Evolutionary conservation across 169 alveolate genomes (phyloP), one percentile per base, ranked within the genome.

Genomic region (Fabrea salina): DNA sequence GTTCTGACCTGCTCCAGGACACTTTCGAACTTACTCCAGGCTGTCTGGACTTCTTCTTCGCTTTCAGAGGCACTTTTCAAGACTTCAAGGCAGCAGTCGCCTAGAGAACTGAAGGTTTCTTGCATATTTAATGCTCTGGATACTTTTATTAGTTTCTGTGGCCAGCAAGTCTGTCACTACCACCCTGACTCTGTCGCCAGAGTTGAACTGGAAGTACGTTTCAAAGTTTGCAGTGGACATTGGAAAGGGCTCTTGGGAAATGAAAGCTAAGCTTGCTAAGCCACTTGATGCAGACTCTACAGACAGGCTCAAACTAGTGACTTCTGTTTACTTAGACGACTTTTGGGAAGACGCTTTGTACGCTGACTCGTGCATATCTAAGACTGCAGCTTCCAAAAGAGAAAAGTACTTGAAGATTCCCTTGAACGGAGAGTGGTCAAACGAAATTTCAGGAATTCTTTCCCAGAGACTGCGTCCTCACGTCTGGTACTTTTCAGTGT

Each of bases 381-480:
- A 67, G 33, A 41, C 19, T 0, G n/a, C 39, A 16, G 2, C 7
- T 1, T 16, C 78, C 1, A 41, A 30, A 1, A 37, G 61, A 41
- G 57, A 67, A n/a, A 19, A n/a, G 11, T 19, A 22, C 27, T 13
- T 67, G 7, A 7, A 7, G 8, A n/a, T 67, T 37, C 61, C 61
- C 7, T n/a, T 11, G 7, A 67, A 67, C 44, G 78, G 78, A n/a
- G 40, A 43, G 1, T 67, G 78, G 78, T n/a, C 61, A n/a, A 22
- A 43, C 13, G 16, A n/a, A 19, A 16, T 44, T 1, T 8, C 7
- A 16, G 78, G 78, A 1, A 67, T 27, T 8, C 27, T 67, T 2
- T n/a, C 16, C 0, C 59, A 67, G 37, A 2, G 1, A 16, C n/a
- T n/a, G n/a, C 16, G 57, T 22, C 27, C 56, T 0, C 57, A 32